Base-by-base conservation (phyloP, 2,329 filamentous ascomycete species). In the Penicillium italicum region DNA sequence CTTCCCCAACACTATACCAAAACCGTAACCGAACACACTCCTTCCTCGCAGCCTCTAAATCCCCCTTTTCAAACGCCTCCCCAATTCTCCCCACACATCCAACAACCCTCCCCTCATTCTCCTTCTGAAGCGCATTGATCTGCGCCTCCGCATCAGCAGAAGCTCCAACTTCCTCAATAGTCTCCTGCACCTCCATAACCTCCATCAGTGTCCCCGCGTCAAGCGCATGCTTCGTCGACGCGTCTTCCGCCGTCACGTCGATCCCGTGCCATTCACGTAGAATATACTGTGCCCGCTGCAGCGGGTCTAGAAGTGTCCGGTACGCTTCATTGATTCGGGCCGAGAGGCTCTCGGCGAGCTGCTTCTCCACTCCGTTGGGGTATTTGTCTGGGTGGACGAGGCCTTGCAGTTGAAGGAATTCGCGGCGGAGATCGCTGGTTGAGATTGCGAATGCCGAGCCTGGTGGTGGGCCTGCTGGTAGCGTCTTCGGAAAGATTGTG, bases 241-340 rank as follows among this genome's bases (percentile, higher is more conserved):
- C 91, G 67, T 97, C 91, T 64, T 86, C 85, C 1, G 85, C 86
- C 0, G 72, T 75, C 22, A 94, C 85, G 68, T 96, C 90, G 20
- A 92, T 82, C 0, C 87, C 90, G 38, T 86, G 82, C 50, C 71
- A 69, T 48, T 87, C 76, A 4, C 76, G 74, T 0, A 97, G 82
- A 6, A 97, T 77, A 71, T 97, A 96, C 72, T 97, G 91, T n/a
- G 93, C 92, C 24, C 94, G 85, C 45, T 84, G 74, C 12, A 99
- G 78, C 16, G 94, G 92, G 64, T 87, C 84, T 47, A 83, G 78
- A 0, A 99, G 82, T 3, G 92, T 96, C 68, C 85, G 87, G 80
- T 95, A 97, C 0, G 94, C 94, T 62, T 91, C 87, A 79, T 97
- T 97, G 72, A 97, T 92, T 26, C 84, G 82, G 8, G 90, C 84